Conservation (phyloP, 805 yeast species). For the Lipomyces anomalus region DNA sequence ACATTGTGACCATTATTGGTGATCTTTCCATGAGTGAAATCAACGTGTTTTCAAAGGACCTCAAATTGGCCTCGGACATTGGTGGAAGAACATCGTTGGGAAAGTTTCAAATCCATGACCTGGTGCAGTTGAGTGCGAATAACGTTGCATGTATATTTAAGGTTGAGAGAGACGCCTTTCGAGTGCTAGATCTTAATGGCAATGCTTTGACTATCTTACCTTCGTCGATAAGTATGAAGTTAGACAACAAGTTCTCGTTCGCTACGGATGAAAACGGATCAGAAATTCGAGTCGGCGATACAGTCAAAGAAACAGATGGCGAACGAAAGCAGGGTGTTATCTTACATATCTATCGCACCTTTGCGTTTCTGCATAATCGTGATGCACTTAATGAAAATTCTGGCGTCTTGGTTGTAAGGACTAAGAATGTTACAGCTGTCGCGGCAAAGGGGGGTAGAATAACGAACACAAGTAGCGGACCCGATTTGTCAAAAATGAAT, state of each 20-base stretch:
- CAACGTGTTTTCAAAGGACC: constrained; percentile 85
- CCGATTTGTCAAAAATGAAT: constrained; percentile 68
- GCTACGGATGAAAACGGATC: constrained; percentile 83
- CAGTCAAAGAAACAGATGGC: constrained; percentile 78
- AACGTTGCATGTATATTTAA: constrained; percentile 83
- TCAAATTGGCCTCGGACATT: constrained; percentile 87
- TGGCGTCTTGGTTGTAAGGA: constrained; percentile 81
- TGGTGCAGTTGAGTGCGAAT: constrained; percentile 80
- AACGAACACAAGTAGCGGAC: constrained; percentile 31
- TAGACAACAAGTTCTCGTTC: constrained; percentile 63
- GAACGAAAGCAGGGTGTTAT: constrained; percentile 86
- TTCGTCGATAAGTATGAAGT: constrained; percentile 72
- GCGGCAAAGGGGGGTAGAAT: constrained; percentile 73
- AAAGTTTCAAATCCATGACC: constrained; percentile 78
- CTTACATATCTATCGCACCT: constrained; percentile 75
- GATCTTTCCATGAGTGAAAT: constrained; percentile 86
- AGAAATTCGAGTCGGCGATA: constrained; percentile 83
- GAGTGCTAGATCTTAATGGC: constrained; percentile 77
- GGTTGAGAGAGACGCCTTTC: constrained; percentile 81
- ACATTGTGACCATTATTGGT: constrained; percentile 81
- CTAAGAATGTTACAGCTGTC: constrained; percentile 71
- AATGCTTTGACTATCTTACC: constrained; percentile 66
- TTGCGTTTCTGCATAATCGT: constrained; percentile 73
- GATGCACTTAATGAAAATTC: constrained; percentile 75
- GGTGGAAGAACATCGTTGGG: constrained; percentile 57